Evolutionary conservation across 257 asterid genomes (phyloP).

Genomic region (Penstemon eatonii): DNA sequence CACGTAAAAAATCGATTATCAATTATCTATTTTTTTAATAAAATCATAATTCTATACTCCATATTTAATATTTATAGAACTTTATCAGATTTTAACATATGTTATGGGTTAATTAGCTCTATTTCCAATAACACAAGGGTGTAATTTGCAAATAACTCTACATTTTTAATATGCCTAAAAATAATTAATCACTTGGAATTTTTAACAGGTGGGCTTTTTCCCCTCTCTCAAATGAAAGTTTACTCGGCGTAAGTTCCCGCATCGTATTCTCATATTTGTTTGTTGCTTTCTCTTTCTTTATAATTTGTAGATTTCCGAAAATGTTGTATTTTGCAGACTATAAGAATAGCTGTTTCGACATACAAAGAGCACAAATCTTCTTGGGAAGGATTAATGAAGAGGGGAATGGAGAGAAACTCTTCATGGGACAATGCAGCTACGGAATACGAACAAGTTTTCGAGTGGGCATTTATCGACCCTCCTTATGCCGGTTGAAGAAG

Average conservation of each 20-base stretch:
- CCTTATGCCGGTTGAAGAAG: constrained; percentile 66
- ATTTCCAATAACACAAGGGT: too few species aligned
- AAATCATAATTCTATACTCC: too few species aligned
- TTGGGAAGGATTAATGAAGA: constrained; percentile 82
- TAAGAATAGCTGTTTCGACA: constrained; percentile 56
- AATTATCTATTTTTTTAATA: too few species aligned
- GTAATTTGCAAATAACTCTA: too few species aligned
- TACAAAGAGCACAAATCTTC: constrained; percentile 69
- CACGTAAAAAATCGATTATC: too few species aligned
- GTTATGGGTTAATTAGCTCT: too few species aligned
- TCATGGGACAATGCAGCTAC: constrained; percentile 92
- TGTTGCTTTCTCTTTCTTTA: background rate
- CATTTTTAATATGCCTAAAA: constrained; percentile 5
- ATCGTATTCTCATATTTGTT: background rate
- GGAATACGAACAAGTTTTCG: constrained; percentile 78
- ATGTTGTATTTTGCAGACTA: constrained; percentile 44
- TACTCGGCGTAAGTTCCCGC: constrained; percentile 64
- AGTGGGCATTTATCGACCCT: constrained; percentile 80
- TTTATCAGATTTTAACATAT: too few species aligned
- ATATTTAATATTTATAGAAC: too few species aligned
- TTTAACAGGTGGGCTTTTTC: constrained; percentile 89
- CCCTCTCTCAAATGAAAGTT: constrained; percentile 67
- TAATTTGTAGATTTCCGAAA: background rate
- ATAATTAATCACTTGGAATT: constrained; percentile 6
- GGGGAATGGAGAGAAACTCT: constrained; percentile 81